These are phyloP conservation scores for Hypoxylon subgilvum DNA, from an alignment of 495 filamentous ascomycete genomes.

Conservation along the genomic window DNA sequence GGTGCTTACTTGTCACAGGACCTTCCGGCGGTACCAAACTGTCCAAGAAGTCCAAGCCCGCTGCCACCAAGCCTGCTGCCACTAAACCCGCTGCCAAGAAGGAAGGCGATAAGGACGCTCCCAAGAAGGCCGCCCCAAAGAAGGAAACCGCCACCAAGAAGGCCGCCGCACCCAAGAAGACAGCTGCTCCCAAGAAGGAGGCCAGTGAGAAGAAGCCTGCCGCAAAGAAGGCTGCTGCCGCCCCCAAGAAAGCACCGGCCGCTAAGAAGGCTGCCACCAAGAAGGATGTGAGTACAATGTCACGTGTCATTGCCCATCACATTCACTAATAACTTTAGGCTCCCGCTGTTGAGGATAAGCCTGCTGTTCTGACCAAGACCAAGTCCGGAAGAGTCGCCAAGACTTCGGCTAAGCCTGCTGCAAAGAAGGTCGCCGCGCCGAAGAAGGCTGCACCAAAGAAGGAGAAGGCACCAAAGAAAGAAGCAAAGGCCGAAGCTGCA, in stretches of 20 bases:
- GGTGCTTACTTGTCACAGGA: conserved; percentile 58
- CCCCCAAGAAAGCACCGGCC: conserved; percentile 59
- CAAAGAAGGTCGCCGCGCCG: conserved; percentile 63
- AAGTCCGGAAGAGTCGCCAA: conserved; percentile 92
- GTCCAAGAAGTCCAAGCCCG: conserved; percentile 74
- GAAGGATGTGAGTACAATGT: conserved; percentile 47
- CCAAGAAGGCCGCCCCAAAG: conserved; percentile 44
- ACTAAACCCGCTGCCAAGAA: conserved; percentile 57
- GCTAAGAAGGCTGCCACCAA: conserved; percentile 61
- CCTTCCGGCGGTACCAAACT: conserved; percentile 96
- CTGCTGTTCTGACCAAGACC: conserved; percentile 78
- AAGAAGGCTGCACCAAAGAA: conserved; percentile 69
- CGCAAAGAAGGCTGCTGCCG: conserved; percentile 57
- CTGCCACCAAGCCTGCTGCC: conserved; percentile 52
- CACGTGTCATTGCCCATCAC: background rate
- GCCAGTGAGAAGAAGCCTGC: conserved; percentile 52
- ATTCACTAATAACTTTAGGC: conserved; percentile 40
- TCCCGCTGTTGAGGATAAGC: conserved; percentile 73
- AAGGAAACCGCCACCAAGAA: conserved; percentile 52
- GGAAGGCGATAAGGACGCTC: conserved; percentile 54
- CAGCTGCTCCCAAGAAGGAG: conserved; percentile 58
- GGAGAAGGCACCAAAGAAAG: conserved; percentile 68
- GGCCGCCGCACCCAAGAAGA: conserved; percentile 49
- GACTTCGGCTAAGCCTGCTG: conserved; percentile 59
- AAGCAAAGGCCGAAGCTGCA: conserved; percentile 57